Evolutionary conservation across 768 basidiomycete species (phyloP).

Genomic region (Agaricus bisporus): DNA sequence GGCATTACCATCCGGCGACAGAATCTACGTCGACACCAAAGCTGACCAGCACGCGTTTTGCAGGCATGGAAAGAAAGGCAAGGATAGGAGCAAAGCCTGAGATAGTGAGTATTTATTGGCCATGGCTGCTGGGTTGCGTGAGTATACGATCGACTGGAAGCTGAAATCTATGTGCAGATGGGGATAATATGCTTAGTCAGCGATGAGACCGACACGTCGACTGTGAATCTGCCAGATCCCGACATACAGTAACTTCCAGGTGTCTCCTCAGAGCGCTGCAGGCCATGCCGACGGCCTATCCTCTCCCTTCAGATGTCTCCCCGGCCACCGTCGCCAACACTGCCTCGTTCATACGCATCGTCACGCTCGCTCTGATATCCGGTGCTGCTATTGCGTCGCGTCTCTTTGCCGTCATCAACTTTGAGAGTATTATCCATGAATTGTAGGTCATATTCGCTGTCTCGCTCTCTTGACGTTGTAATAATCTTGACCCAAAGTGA

Average conservation of each 20-base stretch:
- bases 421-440: slow-evolving; percentile 99
- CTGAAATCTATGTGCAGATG: background rate
- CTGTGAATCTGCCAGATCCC: slow-evolving; percentile 7
- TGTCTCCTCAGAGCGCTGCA: slow-evolving; percentile 8
- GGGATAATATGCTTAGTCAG: slow-evolving; percentile 18
- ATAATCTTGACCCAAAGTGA: slow-evolving; percentile 47
- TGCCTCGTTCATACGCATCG: slow-evolving; percentile 84
- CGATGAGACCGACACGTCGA: slow-evolving; percentile 27
- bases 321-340: slow-evolving; percentile 76
- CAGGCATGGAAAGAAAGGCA: slow-evolving; percentile 33
- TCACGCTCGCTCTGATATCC: slow-evolving; percentile 87
- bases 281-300: slow-evolving; percentile 72
- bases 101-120: background rate
- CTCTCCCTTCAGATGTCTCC: slow-evolving; percentile 65
- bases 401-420: slow-evolving; percentile 95
- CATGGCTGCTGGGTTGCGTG: background rate
- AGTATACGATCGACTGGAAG: too few relatives aligned
- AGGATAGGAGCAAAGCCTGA: background rate
- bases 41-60: slow-evolving; percentile 47
- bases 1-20: slow-evolving; percentile 59
- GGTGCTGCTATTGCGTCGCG: slow-evolving; percentile 93
- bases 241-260: background rate
- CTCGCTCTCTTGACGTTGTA: slow-evolving; percentile 11
- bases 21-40: slow-evolving; percentile 76
- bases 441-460: slow-evolving; percentile 56